Evolutionary conservation across 2,329 filamentous ascomycete species (phyloP), one percentile per base, ranked within the genome.

Genomic region (Stachybotrys chartarum): DNA sequence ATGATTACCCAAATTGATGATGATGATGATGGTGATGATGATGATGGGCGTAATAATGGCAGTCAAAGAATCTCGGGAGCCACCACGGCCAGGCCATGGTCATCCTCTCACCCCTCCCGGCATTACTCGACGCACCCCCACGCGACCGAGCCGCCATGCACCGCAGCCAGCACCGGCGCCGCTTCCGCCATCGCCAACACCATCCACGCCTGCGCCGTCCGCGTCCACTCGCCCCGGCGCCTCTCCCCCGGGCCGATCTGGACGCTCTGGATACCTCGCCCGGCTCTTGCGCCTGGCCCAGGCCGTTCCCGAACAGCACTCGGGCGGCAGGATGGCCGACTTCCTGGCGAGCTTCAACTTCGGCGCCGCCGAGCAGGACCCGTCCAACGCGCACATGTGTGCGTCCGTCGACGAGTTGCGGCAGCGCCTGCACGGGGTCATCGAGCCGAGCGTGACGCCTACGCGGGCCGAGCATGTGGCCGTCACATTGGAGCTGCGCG

Each of bases 401-500:
- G 58, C 59, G 42, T 71, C 70, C 16, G 55, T 70, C 49, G 73
- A 77, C 17, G 78, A 83, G 31, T 66, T 84, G 7, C 72, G 77
- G 58, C 60, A 61, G 24, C 73, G 74, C n/a, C 66, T 85, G 30
- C 70, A 70, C 44, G 61, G 64, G 7, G 57, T 73, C 0, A 64
- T 82, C 50, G 63, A 68, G 6, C 64, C 68, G 17, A 81, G 77
- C 57, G 70, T 72, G 17, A 75, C 75, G 5, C 69, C 73, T 11
- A 78, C 71, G 18, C 77, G 76, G 51, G 80, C 78, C 46, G 73
- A 82, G 54, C 78, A 80, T 59, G 66, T 81, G 11, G 71, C 75
- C 7, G 64, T 70, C 17, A 76, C 70, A 2, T 71, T 81, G 53
- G 76, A 80, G 58, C 63, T 85, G 31, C 70, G 73, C 1, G 66